Percentiles rank a stretch among this genome's conserved stretches.
These are phyloP conservation scores for Lepidium didymum DNA, from an alignment of 345 rosid species.

Conservation along the genomic window DNA sequence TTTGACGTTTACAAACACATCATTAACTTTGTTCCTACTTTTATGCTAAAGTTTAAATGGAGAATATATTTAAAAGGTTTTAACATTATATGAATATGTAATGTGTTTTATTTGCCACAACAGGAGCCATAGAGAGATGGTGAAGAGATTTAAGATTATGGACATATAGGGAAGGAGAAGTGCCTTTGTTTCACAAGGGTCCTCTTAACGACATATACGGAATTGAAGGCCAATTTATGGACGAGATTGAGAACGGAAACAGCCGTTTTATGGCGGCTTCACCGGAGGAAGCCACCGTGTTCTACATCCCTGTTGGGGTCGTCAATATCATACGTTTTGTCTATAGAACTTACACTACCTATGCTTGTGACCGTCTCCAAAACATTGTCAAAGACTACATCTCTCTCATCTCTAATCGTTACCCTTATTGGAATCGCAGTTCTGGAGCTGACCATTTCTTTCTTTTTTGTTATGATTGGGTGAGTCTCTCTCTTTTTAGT, in stretches of 20 bases:
- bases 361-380: slow-evolving; percentile 30
- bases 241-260: slow-evolving; percentile 39
- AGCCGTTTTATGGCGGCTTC: slow-evolving; percentile 33
- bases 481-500: background rate
- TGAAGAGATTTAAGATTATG: slow-evolving; percentile 52
- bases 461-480: slow-evolving; percentile 71
- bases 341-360: slow-evolving; percentile 32
- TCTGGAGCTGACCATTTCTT: slow-evolving; percentile 56
- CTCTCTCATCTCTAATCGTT: slow-evolving; percentile 29
- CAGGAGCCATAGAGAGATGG: slow-evolving; percentile 54
- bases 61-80: background rate
- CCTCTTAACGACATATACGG: slow-evolving; percentile 39
- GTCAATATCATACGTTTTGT: slow-evolving; percentile 30
- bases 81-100: background rate
- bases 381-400: slow-evolving; percentile 39
- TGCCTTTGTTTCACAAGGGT: slow-evolving; percentile 38
- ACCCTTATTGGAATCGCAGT: slow-evolving; percentile 60
- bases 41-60: slow-evolving; percentile 16
- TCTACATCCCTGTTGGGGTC: slow-evolving; percentile 45
- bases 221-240: slow-evolving; percentile 53
- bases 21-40: slow-evolving; percentile 8
- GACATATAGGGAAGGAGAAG: slow-evolving; percentile 45
- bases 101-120: slow-evolving; percentile 17
- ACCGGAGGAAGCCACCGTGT: slow-evolving; percentile 46
- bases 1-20: slow-evolving; percentile 13